Evolutionary conservation across 129 eudicot genomes (phyloP).

Genomic region (Calendula officinalis): DNA sequence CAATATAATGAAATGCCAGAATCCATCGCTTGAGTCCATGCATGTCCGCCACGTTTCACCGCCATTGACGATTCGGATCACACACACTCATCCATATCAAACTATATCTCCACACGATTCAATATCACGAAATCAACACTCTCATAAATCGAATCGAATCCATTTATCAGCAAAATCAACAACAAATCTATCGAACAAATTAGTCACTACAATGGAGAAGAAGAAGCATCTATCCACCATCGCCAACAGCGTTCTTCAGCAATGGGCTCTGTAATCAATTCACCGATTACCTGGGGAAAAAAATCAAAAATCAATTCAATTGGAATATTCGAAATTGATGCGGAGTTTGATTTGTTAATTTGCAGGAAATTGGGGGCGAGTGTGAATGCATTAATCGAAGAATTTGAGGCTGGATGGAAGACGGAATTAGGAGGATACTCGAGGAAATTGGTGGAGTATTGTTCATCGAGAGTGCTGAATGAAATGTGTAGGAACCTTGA

Average conservation of each 20-base stretch:
- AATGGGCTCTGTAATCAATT: constrained; percentile 49
- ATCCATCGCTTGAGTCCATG: constrained; percentile 8
- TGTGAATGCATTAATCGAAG: constrained; percentile 50
- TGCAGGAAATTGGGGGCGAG: constrained; percentile 52
- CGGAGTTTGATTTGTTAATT: background rate
- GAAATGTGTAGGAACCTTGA: constrained; percentile 43
- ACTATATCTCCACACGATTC: background rate
- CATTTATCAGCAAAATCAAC: background rate
- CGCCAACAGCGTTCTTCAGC: constrained; percentile 49
- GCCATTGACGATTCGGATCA: constrained; percentile 16
- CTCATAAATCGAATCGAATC: background rate
- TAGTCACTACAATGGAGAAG: constrained; percentile 25
- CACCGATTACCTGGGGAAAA: no score
- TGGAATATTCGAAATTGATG: background rate
- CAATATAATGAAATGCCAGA: background rate
- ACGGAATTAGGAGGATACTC: constrained; percentile 59
- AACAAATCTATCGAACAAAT: background rate
- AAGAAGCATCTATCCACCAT: constrained; percentile 48
- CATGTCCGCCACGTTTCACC: constrained; percentile 41
- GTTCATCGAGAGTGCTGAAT: constrained; percentile 55
- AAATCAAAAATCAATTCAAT: background rate
- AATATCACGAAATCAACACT: no score
- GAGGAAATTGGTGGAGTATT: constrained; percentile 66
- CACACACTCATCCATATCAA: background rate
- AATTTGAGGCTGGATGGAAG: constrained; percentile 58